A percentile compares a stretch with the other conserved stretches of the same genome.
These are phyloP conservation scores for Blastocrithidia nonstop DNA, from an alignment of 208 protist genomes.

Conservation along the genomic window DNA sequence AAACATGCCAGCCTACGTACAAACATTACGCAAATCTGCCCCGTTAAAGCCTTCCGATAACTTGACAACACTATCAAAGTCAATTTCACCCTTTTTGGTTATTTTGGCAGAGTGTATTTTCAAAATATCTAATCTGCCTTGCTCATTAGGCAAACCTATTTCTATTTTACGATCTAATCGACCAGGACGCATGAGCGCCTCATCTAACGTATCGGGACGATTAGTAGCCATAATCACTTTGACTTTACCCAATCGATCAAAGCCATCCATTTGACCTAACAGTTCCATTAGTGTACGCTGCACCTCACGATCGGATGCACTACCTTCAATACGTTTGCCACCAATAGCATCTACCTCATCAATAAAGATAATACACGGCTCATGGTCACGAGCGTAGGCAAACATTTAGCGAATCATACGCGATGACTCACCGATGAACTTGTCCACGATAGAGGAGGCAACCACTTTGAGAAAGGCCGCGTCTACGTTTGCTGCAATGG, in stretches of 20 bases:
- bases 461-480: conserved; percentile 98
- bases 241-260: conserved; percentile 95
- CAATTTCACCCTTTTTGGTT: conserved; percentile 96
- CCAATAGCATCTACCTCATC: conserved; percentile 99
- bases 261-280: conserved; percentile 98
- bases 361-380: conserved; percentile 99
- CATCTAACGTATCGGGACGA: conserved; percentile 91
- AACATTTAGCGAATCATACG: conserved; percentile 99
- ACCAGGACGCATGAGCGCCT: conserved; percentile 95
- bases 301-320: conserved; percentile 97
- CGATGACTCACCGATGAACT: conserved; percentile 99
- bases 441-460: conserved; percentile 97
- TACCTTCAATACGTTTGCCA: conserved; percentile 97
- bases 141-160: conserved; percentile 97
- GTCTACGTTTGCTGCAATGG: conserved; percentile 97
- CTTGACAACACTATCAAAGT: conserved; percentile 98
- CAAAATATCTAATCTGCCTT: conserved; percentile 93
- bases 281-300: conserved; percentile 99
- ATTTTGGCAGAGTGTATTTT: conserved; percentile 95
- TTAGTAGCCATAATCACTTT: conserved; percentile 99
- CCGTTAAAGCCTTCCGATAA: conserved; percentile 99
- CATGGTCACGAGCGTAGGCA: conserved; percentile 92
- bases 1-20: conserved; percentile 99
- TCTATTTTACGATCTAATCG: conserved; percentile 95
- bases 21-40: conserved; percentile 96